Evolutionary conservation across 1,139 yeast species (phyloP), one percentile per base, ranked within the genome.

Genomic region (Candida tropicalis): DNA sequence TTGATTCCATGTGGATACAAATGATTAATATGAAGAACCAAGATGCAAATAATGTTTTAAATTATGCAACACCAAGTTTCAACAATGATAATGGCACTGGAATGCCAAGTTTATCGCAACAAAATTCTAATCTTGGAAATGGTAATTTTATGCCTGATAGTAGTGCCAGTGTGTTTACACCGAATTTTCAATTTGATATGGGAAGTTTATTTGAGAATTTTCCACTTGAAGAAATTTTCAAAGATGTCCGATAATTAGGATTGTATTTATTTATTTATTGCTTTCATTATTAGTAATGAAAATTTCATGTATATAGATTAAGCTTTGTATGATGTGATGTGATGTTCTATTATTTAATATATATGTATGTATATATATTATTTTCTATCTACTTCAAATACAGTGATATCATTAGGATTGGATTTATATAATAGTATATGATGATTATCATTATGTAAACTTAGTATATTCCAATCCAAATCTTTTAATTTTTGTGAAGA

Each of bases 1-100:
- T 63, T 38, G 69, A 65, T 46, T 51, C 54, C 16, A 47, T 63
- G 35, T 65, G 69, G 69, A 41, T 64, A 34, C 64, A 58, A 41
- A 61, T 63, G 64, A 57, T 64, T 60, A 51, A 60, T 17, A 45
- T 54, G 38, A 58, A 57, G 44, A 54, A 56, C 37, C 55, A 51
- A 12, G 48, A 48, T 38, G 39, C 40, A 8, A 38, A 20, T 6
- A 39, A 31, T 20, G 24, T 13, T 15, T 22, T 36, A n/a, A 35
- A 35, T 26, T 25, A 35, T 28, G 31, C 37, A 6, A 15, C 25
- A 4, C 36, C n/a, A 10, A 34, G 18, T 26, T 22, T 7, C 17
- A 15, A 28, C 20, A 35, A 39, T 26, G 24, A 28, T 25, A 39
- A 36, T 26, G 24, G 25, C n/a, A n/a, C 12, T 25, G 23, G 26